Evolutionary conservation across 352 stramenopile genomes (phyloP), one percentile per base, ranked within the genome.

Genomic region (Globisporangium orthogonon): DNA sequence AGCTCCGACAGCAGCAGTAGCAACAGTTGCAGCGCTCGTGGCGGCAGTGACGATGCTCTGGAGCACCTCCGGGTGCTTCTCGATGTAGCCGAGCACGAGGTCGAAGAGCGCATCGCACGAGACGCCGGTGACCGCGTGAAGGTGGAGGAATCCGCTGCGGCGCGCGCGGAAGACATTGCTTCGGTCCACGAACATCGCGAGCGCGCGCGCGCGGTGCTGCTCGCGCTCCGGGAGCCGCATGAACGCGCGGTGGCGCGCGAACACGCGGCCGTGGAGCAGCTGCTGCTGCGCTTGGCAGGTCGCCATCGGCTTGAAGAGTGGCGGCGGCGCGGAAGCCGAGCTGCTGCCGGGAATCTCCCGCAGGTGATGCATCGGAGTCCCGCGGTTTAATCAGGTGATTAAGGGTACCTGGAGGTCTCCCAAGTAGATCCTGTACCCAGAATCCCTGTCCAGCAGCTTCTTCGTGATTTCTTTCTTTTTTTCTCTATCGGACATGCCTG

Each of bases 171-270:
- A 54, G 4, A 44, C 49, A 33, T 9, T 17, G 31, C 49, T 54
- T 23, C 43, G 28, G n/a, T 61, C 46, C 6, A 61, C 13, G 28
- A 61, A 58, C 30, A 23, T 40, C 29, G 52, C 52, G 29, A 57
- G 52, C 40, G 52, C 52, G 11, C n/a, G 40, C 11, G 33, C 23
- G 15, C 40, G 40, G 18, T 40, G 52, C 52, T 61, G 55, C 46
- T 61, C 44, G 23, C 47, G 18, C 7, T 44, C 39, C 23, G 55
- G 37, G 46, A 52, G 39, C 28, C 31, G 3, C 43, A 50, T 17
- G 44, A 57, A 57, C 40, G 29, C 41, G 7, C 41, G 40, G 4
- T 37, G 52, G 28, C 52, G 52, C 29, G 40, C 52, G 35, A 57
- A 57, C 14, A 57, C 52, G 52, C 52, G 52, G 4, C 52, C 52